phyloP scores from a whole-genome alignment of 192 early-diverging fungal species.

The Pilaira anomala region DNA sequence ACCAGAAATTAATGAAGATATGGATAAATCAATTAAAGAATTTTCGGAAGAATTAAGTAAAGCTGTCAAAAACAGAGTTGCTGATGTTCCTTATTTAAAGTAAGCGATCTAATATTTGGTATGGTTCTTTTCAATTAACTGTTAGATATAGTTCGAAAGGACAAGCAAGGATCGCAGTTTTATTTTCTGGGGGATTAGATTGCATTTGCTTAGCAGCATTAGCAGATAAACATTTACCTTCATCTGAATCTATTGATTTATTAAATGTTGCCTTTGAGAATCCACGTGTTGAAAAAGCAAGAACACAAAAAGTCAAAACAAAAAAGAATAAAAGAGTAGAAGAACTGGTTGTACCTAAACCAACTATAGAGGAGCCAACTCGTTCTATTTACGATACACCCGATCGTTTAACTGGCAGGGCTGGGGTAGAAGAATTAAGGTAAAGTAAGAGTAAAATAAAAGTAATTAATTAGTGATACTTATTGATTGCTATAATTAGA shows the following conservation, averaged over 20 bases:
- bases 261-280: constrained; percentile 97
- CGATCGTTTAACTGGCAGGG: constrained; percentile 75
- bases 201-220: constrained; percentile 88
- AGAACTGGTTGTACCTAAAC: neutral
- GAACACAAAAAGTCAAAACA: constrained; percentile 10
- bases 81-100: constrained; percentile 47
- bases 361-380: neutral
- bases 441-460: constrained; percentile 1
- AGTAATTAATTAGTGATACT: too few species aligned
- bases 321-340: constrained; percentile 26
- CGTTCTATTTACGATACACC: constrained; percentile 65
- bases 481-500: constrained; percentile 41
- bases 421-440: constrained; percentile 47
- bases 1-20: constrained; percentile 36
- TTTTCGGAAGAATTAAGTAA: constrained; percentile 41
- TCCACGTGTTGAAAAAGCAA: constrained; percentile 60
- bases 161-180: constrained; percentile 62
- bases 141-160: constrained; percentile 24
- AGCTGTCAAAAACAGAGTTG: constrained; percentile 44
- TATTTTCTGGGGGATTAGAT: constrained; percentile 95
- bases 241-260: constrained; percentile 79
- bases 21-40: constrained; percentile 39
- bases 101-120: constrained; percentile 15
- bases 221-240: constrained; percentile 65
- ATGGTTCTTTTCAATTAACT: neutral